Evolutionary conservation across 257 asterid genomes (phyloP).

Genomic region (Phtheirospermum japonicum): DNA sequence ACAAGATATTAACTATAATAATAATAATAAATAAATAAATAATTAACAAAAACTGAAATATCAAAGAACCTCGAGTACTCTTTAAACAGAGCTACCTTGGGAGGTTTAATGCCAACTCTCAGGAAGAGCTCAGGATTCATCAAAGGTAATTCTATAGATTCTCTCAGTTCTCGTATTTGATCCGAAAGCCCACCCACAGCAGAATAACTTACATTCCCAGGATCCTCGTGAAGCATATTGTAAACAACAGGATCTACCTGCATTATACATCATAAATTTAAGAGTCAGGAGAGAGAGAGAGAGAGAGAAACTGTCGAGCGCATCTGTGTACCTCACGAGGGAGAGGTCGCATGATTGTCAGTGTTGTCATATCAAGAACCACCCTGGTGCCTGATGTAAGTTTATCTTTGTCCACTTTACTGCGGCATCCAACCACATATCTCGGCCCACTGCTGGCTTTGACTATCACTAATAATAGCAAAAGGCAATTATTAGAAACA

Average conservation of each 20-base stretch:
- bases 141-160: slow-evolving; percentile 85
- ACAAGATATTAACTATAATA: slow-evolving; percentile 1
- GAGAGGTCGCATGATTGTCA: slow-evolving; percentile 95
- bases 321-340: slow-evolving; percentile 82
- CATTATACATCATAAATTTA: slow-evolving; percentile 23
- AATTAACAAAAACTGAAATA: background rate
- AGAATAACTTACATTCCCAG: slow-evolving; percentile 94
- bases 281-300: slow-evolving; percentile 8
- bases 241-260: slow-evolving; percentile 98
- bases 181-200: slow-evolving; percentile 97
- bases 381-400: slow-evolving; percentile 93
- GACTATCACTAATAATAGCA: slow-evolving; percentile 64
- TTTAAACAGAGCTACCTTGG: slow-evolving; percentile 51
- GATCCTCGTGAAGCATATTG: slow-evolving; percentile 98
- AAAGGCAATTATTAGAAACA: slow-evolving; percentile 4
- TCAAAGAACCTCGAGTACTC: background rate
- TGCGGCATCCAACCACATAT: slow-evolving; percentile 97
- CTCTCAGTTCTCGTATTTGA: slow-evolving; percentile 92
- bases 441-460: slow-evolving; percentile 98
- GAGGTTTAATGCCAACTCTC: slow-evolving; percentile 94
- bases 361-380: slow-evolving; percentile 96
- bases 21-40: too few relatives aligned
- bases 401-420: slow-evolving; percentile 92
- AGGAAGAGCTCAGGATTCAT: slow-evolving; percentile 97
- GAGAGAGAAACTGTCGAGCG: too few relatives aligned